Conservation (phyloP, 1,284 basidiomycete species). For the Takashimella koratensis region DNA sequence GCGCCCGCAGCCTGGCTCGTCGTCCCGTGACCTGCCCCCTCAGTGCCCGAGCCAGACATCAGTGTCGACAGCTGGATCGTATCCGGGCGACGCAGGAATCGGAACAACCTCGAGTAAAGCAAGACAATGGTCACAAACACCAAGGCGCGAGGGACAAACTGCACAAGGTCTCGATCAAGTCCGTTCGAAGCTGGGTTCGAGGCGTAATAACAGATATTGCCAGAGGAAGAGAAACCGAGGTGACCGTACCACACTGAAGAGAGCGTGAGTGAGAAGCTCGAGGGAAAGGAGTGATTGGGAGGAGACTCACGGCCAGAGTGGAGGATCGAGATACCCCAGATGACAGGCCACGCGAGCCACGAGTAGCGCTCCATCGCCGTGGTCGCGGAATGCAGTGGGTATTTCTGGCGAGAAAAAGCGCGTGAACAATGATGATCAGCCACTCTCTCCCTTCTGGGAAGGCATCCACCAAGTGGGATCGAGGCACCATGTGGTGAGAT, state of each 20-base stretch:
- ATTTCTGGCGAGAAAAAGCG: slow-evolving; percentile 28
- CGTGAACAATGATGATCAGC: no score
- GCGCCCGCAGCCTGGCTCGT: background rate
- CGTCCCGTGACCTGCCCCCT: background rate
- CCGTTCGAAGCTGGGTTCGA: background rate
- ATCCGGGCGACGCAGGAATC: slow-evolving; percentile 43
- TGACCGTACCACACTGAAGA: slow-evolving; percentile 31
- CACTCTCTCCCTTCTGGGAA: no score
- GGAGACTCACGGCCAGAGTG: slow-evolving; percentile 35
- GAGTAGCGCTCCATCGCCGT: slow-evolving; percentile 32
- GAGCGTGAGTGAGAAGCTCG: background rate
- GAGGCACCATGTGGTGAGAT: no score
- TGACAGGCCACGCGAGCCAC: slow-evolving; percentile 20
- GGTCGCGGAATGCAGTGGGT: slow-evolving; percentile 38
- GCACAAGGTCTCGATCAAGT: slow-evolving; percentile 36
- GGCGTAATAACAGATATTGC: slow-evolving; percentile 41
- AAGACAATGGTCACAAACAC: slow-evolving; percentile 38
- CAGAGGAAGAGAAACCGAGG: slow-evolving; percentile 28
- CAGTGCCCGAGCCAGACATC: slow-evolving; percentile 12
- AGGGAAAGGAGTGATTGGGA: background rate
- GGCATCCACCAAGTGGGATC: no score
- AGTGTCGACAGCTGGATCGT: slow-evolving; percentile 38
- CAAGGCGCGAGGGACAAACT: slow-evolving; percentile 42
- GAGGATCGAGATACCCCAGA: slow-evolving; percentile 30
- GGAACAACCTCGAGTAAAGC: slow-evolving; percentile 39